Evolutionary conservation across 257 asterid species (phyloP), one percentile per base, ranked within the genome.

Genomic region (Lycium ferocissimum): DNA sequence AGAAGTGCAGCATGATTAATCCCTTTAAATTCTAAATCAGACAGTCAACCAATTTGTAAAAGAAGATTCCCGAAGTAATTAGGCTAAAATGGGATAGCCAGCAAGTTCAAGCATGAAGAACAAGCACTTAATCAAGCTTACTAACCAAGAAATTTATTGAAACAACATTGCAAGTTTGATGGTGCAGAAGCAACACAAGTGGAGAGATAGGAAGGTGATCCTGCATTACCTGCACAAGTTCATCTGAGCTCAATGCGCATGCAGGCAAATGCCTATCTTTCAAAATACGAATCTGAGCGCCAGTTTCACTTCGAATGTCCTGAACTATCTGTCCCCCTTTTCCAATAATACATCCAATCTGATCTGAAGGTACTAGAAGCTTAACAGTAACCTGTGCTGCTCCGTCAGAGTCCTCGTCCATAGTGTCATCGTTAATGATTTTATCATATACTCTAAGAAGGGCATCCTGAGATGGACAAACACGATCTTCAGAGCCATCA

Each of bases 241-340:
- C 88, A 56, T 86, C 88, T 10, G 86, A 86, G 66, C 51, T 82
- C 79, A 86, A 78, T 71, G 88, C 88, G 40, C 88, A 86, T 40
- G 71, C 59, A 86, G 88, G 88, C 58, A 86, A 61, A 82, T 86
- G 88, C 49, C 73, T 62, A 75, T 86, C 88, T 81, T 86, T 86
- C 62, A 86, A 53, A 75, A 86, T 82, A 43, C 88, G 88, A 53
- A 86, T 65, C 83, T 86, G 85, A 38, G 88, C 85, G 33, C 88
- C 88, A 18, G 85, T 86, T 61, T 86, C 88, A 86, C 83, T 70
- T 20, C 88, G 88, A 86, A 86, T 72, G 43, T 73, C 78, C 62
- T 86, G 88, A 86, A 86, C 86, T 45, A 86, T 86, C 85, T 86
- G 88, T 14, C 88, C 88, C 61, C 87, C 87, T 81, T 85, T 85